Evolutionary conservation across 2,329 filamentous ascomycete genomes (phyloP).

Genomic region (Cryphonectria radicalis): DNA sequence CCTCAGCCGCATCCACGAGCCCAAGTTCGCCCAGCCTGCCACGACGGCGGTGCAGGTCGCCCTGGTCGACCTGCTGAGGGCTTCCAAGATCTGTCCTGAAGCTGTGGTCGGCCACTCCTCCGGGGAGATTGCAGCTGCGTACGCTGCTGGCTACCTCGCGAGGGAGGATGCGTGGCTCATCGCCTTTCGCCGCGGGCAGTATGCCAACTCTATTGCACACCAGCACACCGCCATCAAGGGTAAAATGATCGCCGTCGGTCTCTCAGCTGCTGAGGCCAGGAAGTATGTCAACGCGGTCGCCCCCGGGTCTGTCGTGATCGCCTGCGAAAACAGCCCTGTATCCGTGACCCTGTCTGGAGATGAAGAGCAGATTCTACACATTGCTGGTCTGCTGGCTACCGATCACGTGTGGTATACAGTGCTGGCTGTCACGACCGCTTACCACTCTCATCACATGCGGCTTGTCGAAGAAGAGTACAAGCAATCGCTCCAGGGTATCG

Average conservation of each 20-base stretch:
- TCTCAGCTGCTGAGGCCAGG: slow-evolving; percentile 37
- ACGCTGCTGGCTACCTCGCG: slow-evolving; percentile 43
- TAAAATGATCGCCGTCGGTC: slow-evolving; percentile 48
- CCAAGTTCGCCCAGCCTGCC: slow-evolving; percentile 27
- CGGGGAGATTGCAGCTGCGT: slow-evolving; percentile 52
- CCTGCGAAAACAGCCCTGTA: slow-evolving; percentile 50
- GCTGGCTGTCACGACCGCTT: slow-evolving; percentile 46
- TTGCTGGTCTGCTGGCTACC: slow-evolving; percentile 39
- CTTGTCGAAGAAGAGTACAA: slow-evolving; percentile 43
- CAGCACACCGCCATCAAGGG: slow-evolving; percentile 40
- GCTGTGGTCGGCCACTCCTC: slow-evolving; percentile 51
- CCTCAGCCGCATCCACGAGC: slow-evolving; percentile 22
- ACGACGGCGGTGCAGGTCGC: slow-evolving; percentile 31
- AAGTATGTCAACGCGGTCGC: slow-evolving; percentile 35
- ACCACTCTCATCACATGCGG: slow-evolving; percentile 52
- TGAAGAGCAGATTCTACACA: slow-evolving; percentile 36
- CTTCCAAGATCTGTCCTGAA: slow-evolving; percentile 13
- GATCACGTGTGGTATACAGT: slow-evolving; percentile 41
- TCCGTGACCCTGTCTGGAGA: slow-evolving; percentile 51
- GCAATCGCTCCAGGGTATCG: slow-evolving; percentile 35
- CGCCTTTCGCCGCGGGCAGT: slow-evolving; percentile 47
- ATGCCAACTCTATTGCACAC: slow-evolving; percentile 37
- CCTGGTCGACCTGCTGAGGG: slow-evolving; percentile 34
- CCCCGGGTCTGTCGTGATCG: slow-evolving; percentile 39
- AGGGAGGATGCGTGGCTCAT: slow-evolving; percentile 46